Evolutionary conservation across 2,329 filamentous ascomycete species (phyloP).

Genomic region (Ophiosphaerella korrae): DNA sequence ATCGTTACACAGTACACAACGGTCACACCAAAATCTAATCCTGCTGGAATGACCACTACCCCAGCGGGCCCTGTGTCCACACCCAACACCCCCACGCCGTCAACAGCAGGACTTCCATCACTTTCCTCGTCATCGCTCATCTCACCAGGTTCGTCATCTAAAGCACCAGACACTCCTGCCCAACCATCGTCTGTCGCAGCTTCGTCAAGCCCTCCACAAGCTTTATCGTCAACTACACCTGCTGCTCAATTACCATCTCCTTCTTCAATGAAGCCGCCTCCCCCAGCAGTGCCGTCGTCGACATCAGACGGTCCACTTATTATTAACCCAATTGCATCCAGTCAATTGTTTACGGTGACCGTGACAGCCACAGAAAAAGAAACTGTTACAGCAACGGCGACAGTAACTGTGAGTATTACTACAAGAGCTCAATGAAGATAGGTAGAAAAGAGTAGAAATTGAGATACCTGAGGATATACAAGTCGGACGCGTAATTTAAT

Average conservation of each 20-base stretch:
- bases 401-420: constrained; percentile 26
- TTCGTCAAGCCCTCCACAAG: background rate
- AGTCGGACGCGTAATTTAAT: constrained; percentile 8
- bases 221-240: background rate
- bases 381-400: constrained; percentile 34
- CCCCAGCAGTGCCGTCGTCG: constrained; percentile 5
- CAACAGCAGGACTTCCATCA: background rate
- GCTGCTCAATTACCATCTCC: background rate
- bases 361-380: constrained; percentile 40
- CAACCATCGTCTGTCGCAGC: background rate
- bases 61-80: constrained; percentile 1
- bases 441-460: background rate
- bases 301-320: constrained; percentile 36
- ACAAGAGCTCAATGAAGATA: background rate
- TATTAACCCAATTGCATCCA: constrained; percentile 39
- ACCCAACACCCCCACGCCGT: constrained; percentile 2
- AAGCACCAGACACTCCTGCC: background rate
- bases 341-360: constrained; percentile 42
- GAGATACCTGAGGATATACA: too few relatives aligned
- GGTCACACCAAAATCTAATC: constrained; percentile 14
- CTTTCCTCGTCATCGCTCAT: background rate
- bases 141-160: background rate
- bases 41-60: constrained; percentile 5
- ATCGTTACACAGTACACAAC: constrained; percentile 41
- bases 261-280: background rate